Evolutionary conservation across 495 filamentous ascomycete species (phyloP).

Genomic region (Rhypophila decipiens): DNA sequence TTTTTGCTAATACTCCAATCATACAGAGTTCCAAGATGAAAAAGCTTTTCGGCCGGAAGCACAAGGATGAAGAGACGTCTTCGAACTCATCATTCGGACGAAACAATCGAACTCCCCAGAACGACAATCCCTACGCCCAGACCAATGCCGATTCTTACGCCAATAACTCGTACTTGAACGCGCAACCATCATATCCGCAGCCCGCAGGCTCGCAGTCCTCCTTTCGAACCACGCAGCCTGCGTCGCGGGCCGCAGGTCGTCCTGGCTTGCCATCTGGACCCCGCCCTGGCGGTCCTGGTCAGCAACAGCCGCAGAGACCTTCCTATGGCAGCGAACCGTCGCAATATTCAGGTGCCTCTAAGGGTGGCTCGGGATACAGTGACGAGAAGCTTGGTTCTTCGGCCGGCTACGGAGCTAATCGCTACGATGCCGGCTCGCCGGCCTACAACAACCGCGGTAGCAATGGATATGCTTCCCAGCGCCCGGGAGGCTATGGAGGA

Average conservation of each 20-base stretch:
- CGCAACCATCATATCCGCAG: neutral
- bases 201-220: neutral
- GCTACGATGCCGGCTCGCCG: slow-evolving; percentile 25
- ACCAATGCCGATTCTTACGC: slow-evolving; percentile 57
- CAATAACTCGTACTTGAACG: slow-evolving; percentile 36
- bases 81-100: neutral
- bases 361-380: slow-evolving; percentile 40
- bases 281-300: slow-evolving; percentile 13
- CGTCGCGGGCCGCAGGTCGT: slow-evolving; percentile 22
- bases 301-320: neutral
- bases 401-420: slow-evolving; percentile 58
- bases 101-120: slow-evolving; percentile 33
- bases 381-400: slow-evolving; percentile 56
- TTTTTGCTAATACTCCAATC: neutral
- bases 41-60: slow-evolving; percentile 64
- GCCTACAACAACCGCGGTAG: neutral
- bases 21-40: slow-evolving; percentile 44
- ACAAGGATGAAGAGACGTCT: slow-evolving; percentile 55
- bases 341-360: slow-evolving; percentile 10
- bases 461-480: slow-evolving; percentile 11
- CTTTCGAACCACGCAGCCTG: slow-evolving; percentile 24
- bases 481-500: slow-evolving; percentile 69
- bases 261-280: slow-evolving; percentile 14
- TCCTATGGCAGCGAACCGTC: slow-evolving; percentile 22
- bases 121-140: slow-evolving; percentile 65